Evolutionary conservation across 306 rosid genomes (phyloP).

Genomic region (Prunus padus): DNA sequence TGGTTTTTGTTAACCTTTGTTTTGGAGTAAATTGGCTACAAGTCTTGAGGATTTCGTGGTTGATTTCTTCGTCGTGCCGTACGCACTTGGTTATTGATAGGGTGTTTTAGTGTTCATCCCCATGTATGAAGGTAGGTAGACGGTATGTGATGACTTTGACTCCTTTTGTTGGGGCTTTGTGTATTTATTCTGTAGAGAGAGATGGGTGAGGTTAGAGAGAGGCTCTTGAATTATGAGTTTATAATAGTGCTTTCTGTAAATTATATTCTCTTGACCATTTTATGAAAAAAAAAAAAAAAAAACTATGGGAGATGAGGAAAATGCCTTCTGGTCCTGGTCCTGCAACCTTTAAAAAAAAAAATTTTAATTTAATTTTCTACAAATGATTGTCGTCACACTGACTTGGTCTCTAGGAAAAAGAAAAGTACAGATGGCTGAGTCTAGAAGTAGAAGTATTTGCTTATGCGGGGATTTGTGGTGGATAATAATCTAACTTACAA

Average conservation of each 20-base stretch:
- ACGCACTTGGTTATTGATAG: constrained; percentile 6
- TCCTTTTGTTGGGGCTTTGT: constrained; percentile 16
- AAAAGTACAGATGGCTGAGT: not conserved
- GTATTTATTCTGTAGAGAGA: constrained; percentile 8
- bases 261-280: constrained; percentile 17
- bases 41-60: constrained; percentile 1
- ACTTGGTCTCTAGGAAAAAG: not conserved
- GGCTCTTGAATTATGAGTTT: constrained; percentile 18
- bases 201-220: constrained; percentile 13
- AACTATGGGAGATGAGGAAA: constrained; percentile 10
- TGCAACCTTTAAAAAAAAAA: no score
- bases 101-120: constrained; percentile 16
- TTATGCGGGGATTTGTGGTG: not conserved
- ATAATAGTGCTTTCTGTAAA: constrained; percentile 15
- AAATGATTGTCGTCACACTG: not conserved
- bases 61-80: not conserved
- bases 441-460: not conserved
- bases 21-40: constrained; percentile 1
- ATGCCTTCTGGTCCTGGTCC: not conserved
- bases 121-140: not conserved
- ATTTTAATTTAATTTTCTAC: no score
- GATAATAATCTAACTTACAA: not conserved
- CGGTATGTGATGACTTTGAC: constrained; percentile 8
- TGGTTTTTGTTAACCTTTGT: constrained; percentile 3
- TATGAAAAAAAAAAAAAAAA: not conserved